A percentile compares a stretch with the other conserved stretches of the same genome.
Conservation (phyloP, 768 basidiomycete genomes). For the Lentinula aciculospora region DNA sequence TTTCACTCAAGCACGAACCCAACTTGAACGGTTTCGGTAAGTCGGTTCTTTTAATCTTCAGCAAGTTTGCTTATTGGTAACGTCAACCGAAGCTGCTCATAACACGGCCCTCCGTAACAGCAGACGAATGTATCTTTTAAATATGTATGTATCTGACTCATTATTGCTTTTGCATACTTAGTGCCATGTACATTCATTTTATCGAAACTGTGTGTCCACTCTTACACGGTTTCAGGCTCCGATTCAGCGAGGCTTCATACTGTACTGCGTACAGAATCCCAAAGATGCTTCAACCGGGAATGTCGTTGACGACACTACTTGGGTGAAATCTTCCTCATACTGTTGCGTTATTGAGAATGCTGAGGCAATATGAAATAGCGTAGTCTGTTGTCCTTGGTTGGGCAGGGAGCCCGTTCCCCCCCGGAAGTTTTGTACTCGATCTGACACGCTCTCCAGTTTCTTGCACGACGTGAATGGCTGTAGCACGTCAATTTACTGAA, state of each 20-base stretch:
- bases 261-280: no score
- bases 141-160: background rate
- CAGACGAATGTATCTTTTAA: background rate
- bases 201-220: background rate
- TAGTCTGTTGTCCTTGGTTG: background rate
- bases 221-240: background rate
- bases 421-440: background rate
- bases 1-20: background rate
- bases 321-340: background rate
- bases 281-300: no score
- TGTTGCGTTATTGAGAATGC: background rate
- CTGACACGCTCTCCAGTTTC: no score
- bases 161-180: background rate
- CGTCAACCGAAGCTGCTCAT: background rate
- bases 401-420: background rate
- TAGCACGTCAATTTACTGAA: background rate
- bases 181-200: background rate
- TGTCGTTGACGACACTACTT: background rate
- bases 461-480: background rate
- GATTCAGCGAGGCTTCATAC: background rate
- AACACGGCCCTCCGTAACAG: background rate
- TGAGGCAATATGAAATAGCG: background rate
- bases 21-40: slow-evolving; percentile 3
- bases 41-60: background rate
- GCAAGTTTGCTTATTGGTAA: background rate